Percentiles rank a stretch among this genome's conserved stretches.
Evolutionary conservation across 495 filamentous ascomycete species (phyloP).

Genomic region (Schizothecium vesticola): DNA sequence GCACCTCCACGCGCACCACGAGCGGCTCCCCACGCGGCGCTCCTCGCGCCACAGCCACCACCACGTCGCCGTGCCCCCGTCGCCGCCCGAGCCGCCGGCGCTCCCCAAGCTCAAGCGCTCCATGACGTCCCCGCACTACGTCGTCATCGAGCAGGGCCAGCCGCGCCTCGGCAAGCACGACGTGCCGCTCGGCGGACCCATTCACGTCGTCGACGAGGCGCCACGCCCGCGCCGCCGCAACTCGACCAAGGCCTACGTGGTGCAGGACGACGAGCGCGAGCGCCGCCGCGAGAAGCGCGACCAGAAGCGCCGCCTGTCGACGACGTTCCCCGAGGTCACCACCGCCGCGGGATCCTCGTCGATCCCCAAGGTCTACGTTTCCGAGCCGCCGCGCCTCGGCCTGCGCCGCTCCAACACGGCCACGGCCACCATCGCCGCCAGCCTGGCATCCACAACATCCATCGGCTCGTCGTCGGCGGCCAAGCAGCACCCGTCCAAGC

Average conservation of each 20-base stretch:
- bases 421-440: slow-evolving; percentile 23
- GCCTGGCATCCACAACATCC: slow-evolving; percentile 12
- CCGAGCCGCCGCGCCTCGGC: slow-evolving; percentile 7
- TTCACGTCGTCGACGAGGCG: slow-evolving; percentile 19
- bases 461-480: slow-evolving; percentile 13
- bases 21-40: slow-evolving; percentile 7
- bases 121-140: slow-evolving; percentile 20
- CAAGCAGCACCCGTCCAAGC: slow-evolving; percentile 24
- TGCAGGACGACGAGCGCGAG: slow-evolving; percentile 25
- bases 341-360: slow-evolving; percentile 13
- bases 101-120: slow-evolving; percentile 17
- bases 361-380: slow-evolving; percentile 2
- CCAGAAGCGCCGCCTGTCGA: slow-evolving; percentile 13
- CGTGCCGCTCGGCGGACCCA: slow-evolving; percentile 17
- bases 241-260: slow-evolving; percentile 15
- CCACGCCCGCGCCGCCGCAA: slow-evolving; percentile 15
- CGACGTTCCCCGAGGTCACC: slow-evolving; percentile 10
- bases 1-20: slow-evolving; percentile 16
- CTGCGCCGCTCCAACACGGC: slow-evolving; percentile 19
- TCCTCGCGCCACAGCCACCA: slow-evolving; percentile 15
- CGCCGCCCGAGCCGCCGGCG: slow-evolving; percentile 3
- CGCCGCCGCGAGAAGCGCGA: slow-evolving; percentile 22
- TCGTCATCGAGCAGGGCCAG: slow-evolving; percentile 24
- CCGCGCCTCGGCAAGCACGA: slow-evolving; percentile 16
- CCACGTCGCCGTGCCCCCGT: not conserved